phyloP scores from a whole-genome alignment of 2,329 filamentous ascomycete species.

The Verticillium isaacii region DNA sequence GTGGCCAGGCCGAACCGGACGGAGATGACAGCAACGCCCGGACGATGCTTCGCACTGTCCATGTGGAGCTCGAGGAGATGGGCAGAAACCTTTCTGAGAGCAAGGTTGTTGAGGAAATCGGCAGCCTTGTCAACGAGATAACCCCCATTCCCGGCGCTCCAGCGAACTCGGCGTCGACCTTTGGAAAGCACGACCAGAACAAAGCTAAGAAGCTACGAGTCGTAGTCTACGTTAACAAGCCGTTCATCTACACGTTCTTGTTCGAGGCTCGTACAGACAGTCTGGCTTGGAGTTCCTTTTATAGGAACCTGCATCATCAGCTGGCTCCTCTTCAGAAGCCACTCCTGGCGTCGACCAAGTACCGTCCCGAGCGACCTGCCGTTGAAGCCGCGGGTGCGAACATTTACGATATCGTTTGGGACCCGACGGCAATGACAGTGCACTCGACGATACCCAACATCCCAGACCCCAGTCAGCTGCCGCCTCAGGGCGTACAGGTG shows the following conservation, averaged over 20 bases:
- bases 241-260: slow-evolving; percentile 74
- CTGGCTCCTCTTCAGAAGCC: slow-evolving; percentile 54
- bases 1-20: background rate
- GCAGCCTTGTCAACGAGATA: background rate
- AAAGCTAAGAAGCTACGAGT: slow-evolving; percentile 58
- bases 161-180: slow-evolving; percentile 15
- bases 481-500: slow-evolving; percentile 4
- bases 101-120: slow-evolving; percentile 40
- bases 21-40: slow-evolving; percentile 40
- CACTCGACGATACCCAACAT: slow-evolving; percentile 65
- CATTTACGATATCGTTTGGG: slow-evolving; percentile 62
- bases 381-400: slow-evolving; percentile 27
- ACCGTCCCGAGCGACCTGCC: slow-evolving; percentile 47
- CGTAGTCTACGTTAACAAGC: slow-evolving; percentile 67
- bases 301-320: slow-evolving; percentile 57
- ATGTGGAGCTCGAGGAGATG: slow-evolving; percentile 56
- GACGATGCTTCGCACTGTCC: slow-evolving; percentile 60
- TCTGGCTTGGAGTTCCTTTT: slow-evolving; percentile 49
- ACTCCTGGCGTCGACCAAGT: slow-evolving; percentile 51
- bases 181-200: slow-evolving; percentile 46
- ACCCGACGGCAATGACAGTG: slow-evolving; percentile 49
- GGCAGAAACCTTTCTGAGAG: slow-evolving; percentile 25
- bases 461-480: slow-evolving; percentile 32
- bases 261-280: slow-evolving; percentile 60
- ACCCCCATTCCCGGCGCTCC: background rate